Evolutionary conservation across 495 filamentous ascomycete genomes (phyloP), one percentile per base, ranked within the genome.

Genomic region (Lasiosphaeria miniovina): DNA sequence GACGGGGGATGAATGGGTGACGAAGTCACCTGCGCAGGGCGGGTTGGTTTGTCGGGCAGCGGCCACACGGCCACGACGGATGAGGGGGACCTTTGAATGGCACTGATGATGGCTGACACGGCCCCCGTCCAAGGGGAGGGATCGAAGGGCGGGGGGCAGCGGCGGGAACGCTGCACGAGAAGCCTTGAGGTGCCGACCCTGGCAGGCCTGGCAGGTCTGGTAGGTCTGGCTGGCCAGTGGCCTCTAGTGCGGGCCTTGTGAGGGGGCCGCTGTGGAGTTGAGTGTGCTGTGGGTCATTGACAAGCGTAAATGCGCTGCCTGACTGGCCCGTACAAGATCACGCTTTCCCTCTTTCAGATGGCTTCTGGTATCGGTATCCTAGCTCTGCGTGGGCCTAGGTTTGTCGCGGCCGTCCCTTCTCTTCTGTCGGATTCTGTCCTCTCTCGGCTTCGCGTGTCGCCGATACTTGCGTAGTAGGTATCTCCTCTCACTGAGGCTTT

Each of bases 401-500:
- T 46, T 53, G 12, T 64, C 54, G 52, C 58, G 59, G 62, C 14
- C 49, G 59, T 68, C 68, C 63, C 57, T 68, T 52, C 15, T 14
- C 59, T 72, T 72, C 70, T 65, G 41, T 71, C 50, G 59, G 64
- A 52, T 72, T 72, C 70, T 71, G 49, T 66, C 46, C 51, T 43
- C 48, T 43, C 52, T 58, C 66, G 66, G 61, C 66, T 64, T 57
- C 57, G 46, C 12, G 33, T 40, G 12, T 36, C 35, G 55, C 61
- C 61, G 60, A 60, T 65, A 63, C 31, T 52, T 34, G 64, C 52
- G 61, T 54, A 63, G 49, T 59, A 61, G 15, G 52, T 24, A 24
- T 0, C 24, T 24, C 24, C 24, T 24, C 24, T 24, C 24, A 24
- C 24, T 24, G 24, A 24, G 2, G 24, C 24, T 24, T 24, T 24